These are phyloP conservation scores for Trifolium repens DNA, from an alignment of 306 rosid species.

Conservation along the genomic window DNA sequence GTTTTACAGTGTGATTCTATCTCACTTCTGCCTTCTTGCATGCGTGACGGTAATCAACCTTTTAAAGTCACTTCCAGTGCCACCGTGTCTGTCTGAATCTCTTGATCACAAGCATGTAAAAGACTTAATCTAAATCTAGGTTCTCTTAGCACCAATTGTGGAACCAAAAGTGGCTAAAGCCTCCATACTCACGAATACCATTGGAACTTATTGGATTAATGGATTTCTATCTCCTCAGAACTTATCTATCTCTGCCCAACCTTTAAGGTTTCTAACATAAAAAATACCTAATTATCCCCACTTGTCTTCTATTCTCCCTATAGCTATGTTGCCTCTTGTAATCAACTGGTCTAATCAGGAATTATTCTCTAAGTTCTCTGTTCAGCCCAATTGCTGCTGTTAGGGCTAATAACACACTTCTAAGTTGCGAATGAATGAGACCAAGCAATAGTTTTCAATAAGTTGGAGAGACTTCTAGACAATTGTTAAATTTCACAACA, in stretches of 20 bases:
- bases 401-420: background rate
- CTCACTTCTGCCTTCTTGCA: too few species aligned
- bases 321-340: background rate
- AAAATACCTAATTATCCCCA: background rate
- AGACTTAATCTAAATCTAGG: background rate
- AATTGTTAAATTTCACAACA: background rate
- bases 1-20: too few species aligned
- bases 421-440: background rate
- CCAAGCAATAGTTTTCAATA: constrained; percentile 20
- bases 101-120: too few species aligned
- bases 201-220: background rate
- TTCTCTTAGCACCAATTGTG: background rate
- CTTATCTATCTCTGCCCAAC: background rate
- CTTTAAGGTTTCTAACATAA: background rate
- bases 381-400: background rate
- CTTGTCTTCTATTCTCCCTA: constrained; percentile 1
- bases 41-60: too few species aligned
- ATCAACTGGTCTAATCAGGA: background rate
- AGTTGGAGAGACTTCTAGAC: background rate
- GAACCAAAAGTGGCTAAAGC: background rate
- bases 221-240: background rate
- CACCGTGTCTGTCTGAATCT: too few species aligned
- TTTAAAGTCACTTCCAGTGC: too few species aligned
- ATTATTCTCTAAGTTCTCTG: background rate
- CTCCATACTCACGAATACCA: background rate